Evolutionary conservation across 306 rosid species (phyloP).

Genomic region (Dryas octopetala): DNA sequence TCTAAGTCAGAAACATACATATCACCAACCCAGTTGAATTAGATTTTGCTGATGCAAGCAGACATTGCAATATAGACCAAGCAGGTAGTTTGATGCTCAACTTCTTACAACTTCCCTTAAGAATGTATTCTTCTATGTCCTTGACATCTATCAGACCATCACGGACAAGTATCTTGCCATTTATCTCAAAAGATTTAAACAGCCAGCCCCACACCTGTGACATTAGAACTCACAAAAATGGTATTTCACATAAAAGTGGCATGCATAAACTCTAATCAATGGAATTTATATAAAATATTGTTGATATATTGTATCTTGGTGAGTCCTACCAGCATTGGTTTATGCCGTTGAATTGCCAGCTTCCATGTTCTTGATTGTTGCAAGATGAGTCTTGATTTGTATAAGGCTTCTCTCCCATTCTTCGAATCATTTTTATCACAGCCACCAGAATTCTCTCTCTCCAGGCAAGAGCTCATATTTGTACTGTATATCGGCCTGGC

Average conservation of each 20-base stretch:
- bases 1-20: constrained; percentile 43
- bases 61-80: constrained; percentile 77
- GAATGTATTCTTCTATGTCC: constrained; percentile 66
- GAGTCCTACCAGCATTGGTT: constrained; percentile 52
- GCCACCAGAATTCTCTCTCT: constrained; percentile 22
- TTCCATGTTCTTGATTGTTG: constrained; percentile 56
- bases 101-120: constrained; percentile 57
- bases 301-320: background rate
- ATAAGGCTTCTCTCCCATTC: constrained; percentile 33
- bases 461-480: constrained; percentile 29
- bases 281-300: background rate
- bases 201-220: constrained; percentile 83
- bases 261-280: background rate
- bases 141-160: constrained; percentile 47
- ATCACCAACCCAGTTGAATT: constrained; percentile 66
- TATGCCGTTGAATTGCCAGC: constrained; percentile 54
- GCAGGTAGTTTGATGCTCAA: constrained; percentile 66
- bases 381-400: constrained; percentile 32
- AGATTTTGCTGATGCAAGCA: constrained; percentile 70
- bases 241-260: background rate
- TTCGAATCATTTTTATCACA: constrained; percentile 16
- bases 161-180: constrained; percentile 58
- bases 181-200: constrained; percentile 68
- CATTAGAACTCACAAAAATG: background rate
- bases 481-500: constrained; percentile 70